A percentile compares a stretch with the other conserved stretches of the same genome.
These are phyloP conservation scores for Ustilago bromivora DNA, from an alignment of 1,284 basidiomycete genomes.

Conservation along the genomic window DNA sequence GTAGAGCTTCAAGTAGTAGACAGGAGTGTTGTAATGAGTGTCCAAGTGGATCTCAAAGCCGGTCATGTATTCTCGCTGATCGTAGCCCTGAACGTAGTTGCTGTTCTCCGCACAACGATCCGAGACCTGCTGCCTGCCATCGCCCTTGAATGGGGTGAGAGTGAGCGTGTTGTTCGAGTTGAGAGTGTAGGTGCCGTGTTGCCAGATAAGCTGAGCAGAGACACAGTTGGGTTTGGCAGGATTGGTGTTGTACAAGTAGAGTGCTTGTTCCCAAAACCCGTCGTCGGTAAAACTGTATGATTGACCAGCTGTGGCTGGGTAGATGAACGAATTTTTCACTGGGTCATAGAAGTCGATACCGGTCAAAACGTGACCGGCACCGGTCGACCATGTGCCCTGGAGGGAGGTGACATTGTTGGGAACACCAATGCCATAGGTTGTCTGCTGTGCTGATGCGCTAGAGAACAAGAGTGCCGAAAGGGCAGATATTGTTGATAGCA, in stretches of 20 bases:
- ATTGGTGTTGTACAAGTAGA: conserved; percentile 61
- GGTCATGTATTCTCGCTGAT: conserved; percentile 51
- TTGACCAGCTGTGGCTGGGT: conserved; percentile 58
- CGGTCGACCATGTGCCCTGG: conserved; percentile 64
- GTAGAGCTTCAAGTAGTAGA: conserved; percentile 53
- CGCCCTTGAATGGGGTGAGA: conserved; percentile 56
- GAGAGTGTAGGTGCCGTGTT: conserved; percentile 64
- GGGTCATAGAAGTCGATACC: conserved; percentile 67
- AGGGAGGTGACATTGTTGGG: conserved; percentile 51
- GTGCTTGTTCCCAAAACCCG: conserved; percentile 63
- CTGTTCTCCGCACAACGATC: conserved; percentile 42
- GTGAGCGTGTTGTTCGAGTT: conserved; percentile 54
- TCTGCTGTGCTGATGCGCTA: conserved; percentile 31
- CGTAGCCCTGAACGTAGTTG: conserved; percentile 55
- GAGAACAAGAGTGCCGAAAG: conserved; percentile 15
- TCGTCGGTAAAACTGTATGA: conserved; percentile 67
- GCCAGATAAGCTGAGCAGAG: conserved; percentile 66
- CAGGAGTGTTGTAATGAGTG: conserved; percentile 32
- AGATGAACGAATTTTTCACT: conserved; percentile 60
- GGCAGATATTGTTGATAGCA: conserved; percentile 30
- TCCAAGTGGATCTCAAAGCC: conserved; percentile 53
- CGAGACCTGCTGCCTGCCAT: conserved; percentile 55
- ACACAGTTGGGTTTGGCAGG: conserved; percentile 62
- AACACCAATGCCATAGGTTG: conserved; percentile 37
- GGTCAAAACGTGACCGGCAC: conserved; percentile 60